These are phyloP conservation scores for Agaricus subrufescens DNA, from an alignment of 768 basidiomycete species.

Conservation along the genomic window DNA sequence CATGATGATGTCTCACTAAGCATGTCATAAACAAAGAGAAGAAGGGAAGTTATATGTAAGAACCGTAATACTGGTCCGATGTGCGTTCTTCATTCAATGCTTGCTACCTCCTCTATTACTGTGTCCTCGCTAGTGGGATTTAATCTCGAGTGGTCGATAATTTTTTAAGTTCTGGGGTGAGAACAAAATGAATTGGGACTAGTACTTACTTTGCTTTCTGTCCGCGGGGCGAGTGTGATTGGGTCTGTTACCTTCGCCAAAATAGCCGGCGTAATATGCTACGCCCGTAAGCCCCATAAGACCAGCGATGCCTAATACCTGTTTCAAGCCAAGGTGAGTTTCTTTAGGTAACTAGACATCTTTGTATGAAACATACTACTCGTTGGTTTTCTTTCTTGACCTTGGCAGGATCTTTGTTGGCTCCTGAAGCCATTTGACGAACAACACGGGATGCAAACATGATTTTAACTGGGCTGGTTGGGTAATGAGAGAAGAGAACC, in stretches of 20 bases:
- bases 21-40: no score
- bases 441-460: conserved; percentile 8
- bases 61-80: no score
- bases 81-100: not conserved
- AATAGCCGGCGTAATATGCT: conserved; percentile 6
- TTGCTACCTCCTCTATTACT: conserved; percentile 4
- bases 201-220: conserved; percentile 5
- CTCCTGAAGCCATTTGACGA: conserved; percentile 9
- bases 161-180: not conserved
- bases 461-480: not conserved
- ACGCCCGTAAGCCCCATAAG: conserved; percentile 5
- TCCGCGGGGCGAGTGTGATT: not conserved
- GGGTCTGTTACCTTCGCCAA: not conserved
- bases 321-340: not conserved
- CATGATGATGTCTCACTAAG: no score
- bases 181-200: not conserved
- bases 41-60: no score
- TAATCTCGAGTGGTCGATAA: conserved; percentile 2
- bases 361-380: not conserved
- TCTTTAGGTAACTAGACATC: no score
- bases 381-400: conserved; percentile 7
- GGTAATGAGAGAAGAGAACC: not conserved
- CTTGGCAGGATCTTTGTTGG: conserved; percentile 1
- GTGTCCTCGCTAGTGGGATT: not conserved
- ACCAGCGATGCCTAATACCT: conserved; percentile 4